phyloP scores from a whole-genome alignment of 306 rosid species.

The Morella rubra region DNA sequence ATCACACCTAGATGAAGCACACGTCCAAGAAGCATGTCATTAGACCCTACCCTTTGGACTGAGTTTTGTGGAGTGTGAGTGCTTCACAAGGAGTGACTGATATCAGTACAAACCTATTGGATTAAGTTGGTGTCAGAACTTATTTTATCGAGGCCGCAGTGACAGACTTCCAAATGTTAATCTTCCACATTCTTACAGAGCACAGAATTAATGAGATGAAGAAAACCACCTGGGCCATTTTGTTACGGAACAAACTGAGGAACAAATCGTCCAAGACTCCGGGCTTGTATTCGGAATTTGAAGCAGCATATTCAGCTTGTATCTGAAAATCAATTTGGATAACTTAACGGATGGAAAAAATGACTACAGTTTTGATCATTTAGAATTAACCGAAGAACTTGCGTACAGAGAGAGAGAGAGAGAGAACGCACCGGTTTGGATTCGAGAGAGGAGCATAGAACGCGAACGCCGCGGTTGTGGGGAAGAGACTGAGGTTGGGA shows the following conservation, averaged over 20 bases:
- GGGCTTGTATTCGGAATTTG: conserved; percentile 50
- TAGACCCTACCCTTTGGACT: background rate
- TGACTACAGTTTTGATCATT: background rate
- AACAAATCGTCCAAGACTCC: conserved; percentile 66
- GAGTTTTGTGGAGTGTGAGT: too few species aligned
- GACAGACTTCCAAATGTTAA: background rate
- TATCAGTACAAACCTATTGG: too few species aligned
- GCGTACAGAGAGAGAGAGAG: background rate
- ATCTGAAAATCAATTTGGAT: conserved; percentile 36
- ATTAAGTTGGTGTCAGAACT: background rate
- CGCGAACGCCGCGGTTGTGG: conserved; percentile 26
- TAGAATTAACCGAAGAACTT: conserved; percentile 6
- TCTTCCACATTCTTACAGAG: too few species aligned
- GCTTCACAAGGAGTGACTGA: too few species aligned
- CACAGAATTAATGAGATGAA: background rate
- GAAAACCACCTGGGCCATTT: conserved; percentile 64
- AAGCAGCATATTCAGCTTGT: conserved; percentile 26
- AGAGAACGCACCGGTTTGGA: conserved; percentile 42
- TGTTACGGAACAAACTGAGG: conserved; percentile 70
- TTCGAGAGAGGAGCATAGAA: conserved; percentile 44
- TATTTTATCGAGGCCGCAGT: background rate
- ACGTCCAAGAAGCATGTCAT: background rate
- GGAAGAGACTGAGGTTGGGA: conserved; percentile 24
- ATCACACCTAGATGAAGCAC: background rate
- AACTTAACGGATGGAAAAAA: background rate